Evolutionary conservation across 192 early-diverging fungal genomes (phyloP), one percentile per base, ranked within the genome.

Genomic region (Phycomyces blakesleeanus): DNA sequence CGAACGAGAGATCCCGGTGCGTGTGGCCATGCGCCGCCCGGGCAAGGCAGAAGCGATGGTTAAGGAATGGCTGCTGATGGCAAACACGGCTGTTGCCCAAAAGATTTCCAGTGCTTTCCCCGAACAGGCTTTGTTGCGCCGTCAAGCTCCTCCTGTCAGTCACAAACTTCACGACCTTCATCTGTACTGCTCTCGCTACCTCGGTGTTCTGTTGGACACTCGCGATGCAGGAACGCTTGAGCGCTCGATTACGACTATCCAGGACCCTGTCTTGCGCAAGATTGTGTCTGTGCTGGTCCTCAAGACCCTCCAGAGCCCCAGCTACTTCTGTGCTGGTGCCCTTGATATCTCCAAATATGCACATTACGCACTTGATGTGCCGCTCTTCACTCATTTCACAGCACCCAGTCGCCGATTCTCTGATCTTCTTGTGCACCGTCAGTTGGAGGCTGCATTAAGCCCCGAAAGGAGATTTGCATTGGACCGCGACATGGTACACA

Each of bases 341-440:
- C 61, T 90, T 26, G 78, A 84, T 7, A 83, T 83, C 20, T 74
- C 80, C 20, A 83, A 89, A 50, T 96, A 88, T 79, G 80, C 77
- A 21, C 97, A 98, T 71, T 98, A 97, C 62, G 92, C 94, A 51
- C 78, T 98, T 58, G 93, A 95, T 38, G 78, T 85, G 5, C 81
- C 79, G 3, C 91, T 98, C 38, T 98, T 95, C 81, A 97, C 95
- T 20, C 97, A 98, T 69, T 98, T 98, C 67, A 98, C 97, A 5
- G 91, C 91, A 6, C 97, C 97, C 1, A 97, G 96, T 73, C 93
- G 95, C 44, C 89, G 97, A n/a, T 98, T 95, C 70, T 85, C 94
- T 47, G 96, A 98, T 78, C 79, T 98, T 56, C 83, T 95, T 75
- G 97, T 98, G 15, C 95, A 98, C 64, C 85, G 97, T 6, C 77